Conservation (phyloP, 306 rosid species). For the Trichosanthes truncata region DNA sequence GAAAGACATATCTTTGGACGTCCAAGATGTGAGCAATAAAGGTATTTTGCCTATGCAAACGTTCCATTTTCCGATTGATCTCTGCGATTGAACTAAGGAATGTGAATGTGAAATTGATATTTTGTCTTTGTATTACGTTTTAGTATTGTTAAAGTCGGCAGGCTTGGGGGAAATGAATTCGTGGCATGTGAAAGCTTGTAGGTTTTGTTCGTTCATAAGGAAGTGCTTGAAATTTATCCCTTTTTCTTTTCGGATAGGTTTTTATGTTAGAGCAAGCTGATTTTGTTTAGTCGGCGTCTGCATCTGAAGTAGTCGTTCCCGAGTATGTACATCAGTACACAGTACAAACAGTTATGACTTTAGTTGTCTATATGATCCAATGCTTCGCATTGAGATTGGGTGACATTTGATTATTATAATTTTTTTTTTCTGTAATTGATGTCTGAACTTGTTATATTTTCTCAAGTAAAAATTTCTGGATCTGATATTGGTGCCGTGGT, state of each 20-base stretch:
- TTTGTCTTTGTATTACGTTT: background rate
- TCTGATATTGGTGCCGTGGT: background rate
- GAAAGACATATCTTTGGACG: background rate
- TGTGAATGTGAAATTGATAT: background rate
- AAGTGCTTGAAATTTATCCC: background rate
- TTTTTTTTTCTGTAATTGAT: background rate
- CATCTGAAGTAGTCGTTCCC: background rate
- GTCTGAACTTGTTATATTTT: background rate
- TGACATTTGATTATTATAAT: background rate
- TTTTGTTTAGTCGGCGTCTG: background rate
- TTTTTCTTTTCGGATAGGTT: background rate
- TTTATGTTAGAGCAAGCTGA: background rate
- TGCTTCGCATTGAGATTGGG: background rate
- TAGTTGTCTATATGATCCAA: background rate
- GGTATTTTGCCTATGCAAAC: slow-evolving; percentile 4
- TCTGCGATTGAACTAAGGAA: background rate
- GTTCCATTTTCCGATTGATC: background rate
- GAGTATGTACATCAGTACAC: background rate
- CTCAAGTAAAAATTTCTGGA: background rate
- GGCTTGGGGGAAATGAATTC: background rate
- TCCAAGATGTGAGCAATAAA: slow-evolving; percentile 12
- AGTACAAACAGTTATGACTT: background rate
- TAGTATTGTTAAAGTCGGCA: background rate
- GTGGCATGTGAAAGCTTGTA: background rate
- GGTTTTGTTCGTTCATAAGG: background rate